Conservation (phyloP, 2,329 filamentous ascomycete genomes). For the Scedosporium aurantiacum region DNA sequence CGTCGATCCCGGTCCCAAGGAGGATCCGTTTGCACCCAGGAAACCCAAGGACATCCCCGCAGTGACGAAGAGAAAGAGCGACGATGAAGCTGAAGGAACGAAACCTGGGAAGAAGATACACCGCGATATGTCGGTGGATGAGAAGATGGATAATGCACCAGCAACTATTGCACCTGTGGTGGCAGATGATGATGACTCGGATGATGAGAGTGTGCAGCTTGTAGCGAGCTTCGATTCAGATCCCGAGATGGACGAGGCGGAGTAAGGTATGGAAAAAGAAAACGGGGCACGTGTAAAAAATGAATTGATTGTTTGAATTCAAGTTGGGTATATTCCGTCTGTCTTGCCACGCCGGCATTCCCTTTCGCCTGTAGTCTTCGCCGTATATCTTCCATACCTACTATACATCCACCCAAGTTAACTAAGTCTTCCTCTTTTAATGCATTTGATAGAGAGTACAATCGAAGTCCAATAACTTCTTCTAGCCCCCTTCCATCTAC, state of each 20-base stretch:
- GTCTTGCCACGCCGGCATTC: not conserved
- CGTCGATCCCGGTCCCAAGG: constrained; percentile 9
- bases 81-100: constrained; percentile 16
- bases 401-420: not conserved
- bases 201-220: constrained; percentile 40
- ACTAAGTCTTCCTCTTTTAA: not conserved
- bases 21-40: constrained; percentile 24
- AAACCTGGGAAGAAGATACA: constrained; percentile 15
- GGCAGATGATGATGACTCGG: constrained; percentile 25
- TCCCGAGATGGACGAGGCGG: constrained; percentile 39
- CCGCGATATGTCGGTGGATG: constrained; percentile 7
- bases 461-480: not conserved
- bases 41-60: constrained; percentile 10
- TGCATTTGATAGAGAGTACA: not conserved
- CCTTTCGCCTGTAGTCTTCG: not conserved
- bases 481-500: not conserved
- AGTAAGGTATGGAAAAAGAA: not conserved
- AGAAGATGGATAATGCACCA: constrained; percentile 1
- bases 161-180: not conserved
- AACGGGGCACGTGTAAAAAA: not conserved
- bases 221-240: constrained; percentile 21
- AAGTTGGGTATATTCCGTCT: not conserved
- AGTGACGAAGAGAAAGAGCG: constrained; percentile 31
- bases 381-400: not conserved
- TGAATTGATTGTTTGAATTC: not conserved